phyloP scores from a whole-genome alignment of 352 stramenopile species.

The Phytophthora litchii region DNA sequence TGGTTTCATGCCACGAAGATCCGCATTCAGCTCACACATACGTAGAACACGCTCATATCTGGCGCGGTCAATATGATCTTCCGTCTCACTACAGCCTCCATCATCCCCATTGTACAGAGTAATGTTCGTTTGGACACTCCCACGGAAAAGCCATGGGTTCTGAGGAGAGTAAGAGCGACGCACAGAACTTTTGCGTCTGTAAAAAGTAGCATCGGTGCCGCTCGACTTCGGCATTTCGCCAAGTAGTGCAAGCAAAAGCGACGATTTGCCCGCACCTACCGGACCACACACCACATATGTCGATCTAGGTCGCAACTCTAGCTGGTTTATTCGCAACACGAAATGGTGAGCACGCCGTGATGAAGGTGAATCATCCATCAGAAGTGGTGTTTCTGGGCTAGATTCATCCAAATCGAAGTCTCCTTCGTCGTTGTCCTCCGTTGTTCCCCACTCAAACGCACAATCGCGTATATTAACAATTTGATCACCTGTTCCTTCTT shows the following conservation, averaged over 20 bases:
- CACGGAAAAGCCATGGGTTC: conserved; percentile 78
- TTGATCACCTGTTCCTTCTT: neutral
- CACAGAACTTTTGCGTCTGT: neutral
- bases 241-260: conserved; percentile 93
- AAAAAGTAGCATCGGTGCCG: neutral
- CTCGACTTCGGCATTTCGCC: conserved; percentile 91
- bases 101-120: conserved; percentile 45
- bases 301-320: conserved; percentile 42
- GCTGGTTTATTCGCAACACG: conserved; percentile 47
- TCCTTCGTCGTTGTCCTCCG: neutral
- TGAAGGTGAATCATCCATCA: conserved; percentile 12
- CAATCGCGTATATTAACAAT: conserved; percentile 35
- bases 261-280: conserved; percentile 96
- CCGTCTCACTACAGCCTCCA: neutral
- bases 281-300: conserved; percentile 83
- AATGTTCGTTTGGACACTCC: conserved; percentile 67
- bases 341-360: conserved; percentile 32
- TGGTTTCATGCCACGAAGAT: conserved; percentile 50
- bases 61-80: conserved; percentile 34
- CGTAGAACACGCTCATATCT: conserved; percentile 61
- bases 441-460: conserved; percentile 34
- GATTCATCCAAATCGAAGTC: conserved; percentile 5
- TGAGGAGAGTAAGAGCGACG: conserved; percentile 75
- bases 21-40: conserved; percentile 73
- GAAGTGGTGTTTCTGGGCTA: conserved; percentile 24